Percentiles rank a stretch among this genome's conserved stretches.
Conservation (phyloP, 441 rosid species). For the Lepidium campestre region DNA sequence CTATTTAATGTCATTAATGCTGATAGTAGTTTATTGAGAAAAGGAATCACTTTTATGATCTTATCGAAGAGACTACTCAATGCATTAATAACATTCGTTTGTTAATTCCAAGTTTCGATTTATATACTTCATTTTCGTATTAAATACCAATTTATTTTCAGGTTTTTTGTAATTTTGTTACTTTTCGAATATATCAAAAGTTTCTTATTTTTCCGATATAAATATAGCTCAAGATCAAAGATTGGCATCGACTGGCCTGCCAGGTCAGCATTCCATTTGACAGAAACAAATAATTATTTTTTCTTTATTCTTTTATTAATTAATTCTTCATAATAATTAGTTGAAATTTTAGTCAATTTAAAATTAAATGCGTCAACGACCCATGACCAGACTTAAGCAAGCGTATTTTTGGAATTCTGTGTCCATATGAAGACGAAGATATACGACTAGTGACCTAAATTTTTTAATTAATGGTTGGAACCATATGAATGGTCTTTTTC, state of each 20-base stretch:
- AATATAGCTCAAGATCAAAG: background rate
- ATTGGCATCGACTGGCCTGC: background rate
- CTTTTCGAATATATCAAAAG: too few relatives aligned
- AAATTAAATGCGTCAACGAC: background rate
- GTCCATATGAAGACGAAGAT: constrained; percentile 7
- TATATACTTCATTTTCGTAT: background rate
- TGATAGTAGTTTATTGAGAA: background rate
- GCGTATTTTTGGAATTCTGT: background rate
- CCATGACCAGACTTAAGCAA: background rate
- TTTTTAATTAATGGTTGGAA: background rate
- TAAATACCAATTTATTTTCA: background rate
- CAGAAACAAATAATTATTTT: background rate
- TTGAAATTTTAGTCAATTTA: background rate
- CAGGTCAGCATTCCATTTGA: constrained; percentile 24
- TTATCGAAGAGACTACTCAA: background rate
- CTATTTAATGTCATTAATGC: constrained; percentile 2
- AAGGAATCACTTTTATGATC: background rate
- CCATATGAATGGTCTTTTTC: background rate
- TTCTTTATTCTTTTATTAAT: background rate
- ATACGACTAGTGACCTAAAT: background rate
- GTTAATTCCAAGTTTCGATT: background rate
- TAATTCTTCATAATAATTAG: background rate
- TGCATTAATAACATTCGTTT: constrained; percentile 6
- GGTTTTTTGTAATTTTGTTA: background rate
- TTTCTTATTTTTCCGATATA: too few relatives aligned